Evolutionary conservation across 495 filamentous ascomycete genomes (phyloP).

Genomic region (Cenococcum geophilum): DNA sequence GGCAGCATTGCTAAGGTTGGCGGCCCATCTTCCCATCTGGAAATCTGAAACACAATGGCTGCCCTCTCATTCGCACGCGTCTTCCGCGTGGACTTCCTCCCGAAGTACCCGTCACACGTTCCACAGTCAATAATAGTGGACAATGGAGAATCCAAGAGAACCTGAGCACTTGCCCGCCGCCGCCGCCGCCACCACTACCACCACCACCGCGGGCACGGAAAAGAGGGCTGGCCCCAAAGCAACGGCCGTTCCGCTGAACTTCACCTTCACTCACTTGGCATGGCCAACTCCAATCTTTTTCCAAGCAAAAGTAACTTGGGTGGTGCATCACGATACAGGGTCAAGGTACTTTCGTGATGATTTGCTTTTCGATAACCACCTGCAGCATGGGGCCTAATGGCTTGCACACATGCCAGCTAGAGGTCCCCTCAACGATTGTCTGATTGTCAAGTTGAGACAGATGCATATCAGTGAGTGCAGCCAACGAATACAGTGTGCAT

Average conservation of each 20-base stretch:
- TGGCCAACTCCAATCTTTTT: too few relatives aligned
- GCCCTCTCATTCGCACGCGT: slow-evolving; percentile 1
- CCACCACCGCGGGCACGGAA: too few relatives aligned
- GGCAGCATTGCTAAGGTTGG: background rate
- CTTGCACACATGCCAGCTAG: background rate
- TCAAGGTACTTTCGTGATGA: background rate
- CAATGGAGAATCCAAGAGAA: too few relatives aligned
- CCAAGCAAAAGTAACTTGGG: too few relatives aligned
- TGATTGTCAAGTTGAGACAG: too few relatives aligned
- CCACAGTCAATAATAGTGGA: background rate
- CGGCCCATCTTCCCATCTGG: background rate
- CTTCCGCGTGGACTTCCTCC: background rate
- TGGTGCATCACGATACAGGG: background rate
- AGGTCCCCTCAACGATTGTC: background rate
- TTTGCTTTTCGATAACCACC: background rate
- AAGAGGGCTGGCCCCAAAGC: too few relatives aligned
- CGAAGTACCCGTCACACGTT: background rate
- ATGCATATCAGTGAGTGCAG: too few relatives aligned
- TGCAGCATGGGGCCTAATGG: background rate
- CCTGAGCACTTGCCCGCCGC: background rate
- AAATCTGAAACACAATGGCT: background rate
- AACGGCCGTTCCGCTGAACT: too few relatives aligned
- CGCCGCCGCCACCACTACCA: too few relatives aligned
- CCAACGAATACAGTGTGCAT: too few relatives aligned
- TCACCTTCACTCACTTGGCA: background rate